Evolutionary conservation across 306 rosid species (phyloP).

Genomic region (Castanea mollissima): DNA sequence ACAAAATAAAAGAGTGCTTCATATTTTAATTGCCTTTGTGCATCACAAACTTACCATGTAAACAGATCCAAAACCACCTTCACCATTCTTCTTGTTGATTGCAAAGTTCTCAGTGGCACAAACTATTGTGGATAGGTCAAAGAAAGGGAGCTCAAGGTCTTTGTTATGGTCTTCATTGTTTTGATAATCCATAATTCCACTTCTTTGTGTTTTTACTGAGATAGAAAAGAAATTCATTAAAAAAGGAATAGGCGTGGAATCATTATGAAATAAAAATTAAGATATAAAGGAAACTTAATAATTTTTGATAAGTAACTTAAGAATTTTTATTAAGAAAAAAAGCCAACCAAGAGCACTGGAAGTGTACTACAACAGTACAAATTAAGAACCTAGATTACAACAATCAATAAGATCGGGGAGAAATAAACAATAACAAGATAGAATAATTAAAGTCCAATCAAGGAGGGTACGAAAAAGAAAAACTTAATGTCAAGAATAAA

Average conservation of each 20-base stretch:
- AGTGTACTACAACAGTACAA: too few relatives aligned
- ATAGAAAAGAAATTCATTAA: background rate
- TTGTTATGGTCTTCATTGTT: slow-evolving; percentile 9
- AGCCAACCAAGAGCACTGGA: too few relatives aligned
- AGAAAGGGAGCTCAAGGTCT: slow-evolving; percentile 42
- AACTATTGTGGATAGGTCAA: slow-evolving; percentile 27
- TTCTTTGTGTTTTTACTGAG: background rate
- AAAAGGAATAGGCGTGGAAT: background rate
- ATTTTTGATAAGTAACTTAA: too few relatives aligned
- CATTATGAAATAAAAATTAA: background rate
- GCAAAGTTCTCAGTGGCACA: slow-evolving; percentile 48
- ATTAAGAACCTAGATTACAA: too few relatives aligned
- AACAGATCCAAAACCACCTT: slow-evolving; percentile 69
- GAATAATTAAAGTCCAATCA: too few relatives aligned
- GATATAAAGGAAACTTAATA: background rate
- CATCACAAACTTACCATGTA: slow-evolving; percentile 26
- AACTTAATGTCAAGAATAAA: too few relatives aligned
- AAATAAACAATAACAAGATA: too few relatives aligned
- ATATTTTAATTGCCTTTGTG: background rate
- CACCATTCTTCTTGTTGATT: slow-evolving; percentile 36
- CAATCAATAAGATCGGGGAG: too few relatives aligned
- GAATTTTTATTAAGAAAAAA: too few relatives aligned
- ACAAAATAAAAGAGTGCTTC: too few relatives aligned
- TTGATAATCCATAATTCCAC: background rate
- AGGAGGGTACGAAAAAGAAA: too few relatives aligned